Conservation (phyloP, 108 stramenopile genomes). For the Cyclotella atomus region DNA sequence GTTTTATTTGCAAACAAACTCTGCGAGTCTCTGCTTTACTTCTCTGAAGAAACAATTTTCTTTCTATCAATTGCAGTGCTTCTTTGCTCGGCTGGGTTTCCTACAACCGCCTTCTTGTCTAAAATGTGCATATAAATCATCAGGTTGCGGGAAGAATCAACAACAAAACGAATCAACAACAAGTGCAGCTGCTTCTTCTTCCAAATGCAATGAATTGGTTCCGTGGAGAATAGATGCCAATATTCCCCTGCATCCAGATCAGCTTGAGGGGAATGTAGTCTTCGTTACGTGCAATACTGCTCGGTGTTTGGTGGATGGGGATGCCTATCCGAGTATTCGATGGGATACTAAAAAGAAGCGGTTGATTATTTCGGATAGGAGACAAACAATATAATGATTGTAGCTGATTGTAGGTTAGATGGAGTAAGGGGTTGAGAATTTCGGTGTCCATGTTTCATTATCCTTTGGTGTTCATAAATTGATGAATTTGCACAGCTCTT, state of each 20-base stretch:
- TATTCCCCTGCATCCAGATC: constrained; percentile 65
- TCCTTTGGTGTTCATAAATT: not conserved
- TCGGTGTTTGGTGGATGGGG: constrained; percentile 55
- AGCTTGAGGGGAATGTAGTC: constrained; percentile 55
- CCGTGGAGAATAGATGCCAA: constrained; percentile 71
- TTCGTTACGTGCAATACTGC: constrained; percentile 67
- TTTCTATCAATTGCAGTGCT: constrained; percentile 45
- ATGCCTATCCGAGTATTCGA: constrained; percentile 48
- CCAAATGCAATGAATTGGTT: constrained; percentile 33
- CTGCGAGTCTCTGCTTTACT: too few species aligned
- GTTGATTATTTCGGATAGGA: constrained; percentile 17
- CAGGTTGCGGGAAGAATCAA: constrained; percentile 18
- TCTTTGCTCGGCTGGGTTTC: constrained; percentile 84
- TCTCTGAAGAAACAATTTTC: too few species aligned
- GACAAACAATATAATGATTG: not conserved
- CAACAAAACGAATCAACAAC: constrained; percentile 10
- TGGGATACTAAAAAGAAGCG: constrained; percentile 41
- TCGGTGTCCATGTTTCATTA: not conserved
- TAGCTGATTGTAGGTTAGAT: too few species aligned
- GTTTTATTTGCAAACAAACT: too few species aligned
- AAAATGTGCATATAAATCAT: constrained; percentile 59
- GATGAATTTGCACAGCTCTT: too few species aligned
- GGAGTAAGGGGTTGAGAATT: not conserved
- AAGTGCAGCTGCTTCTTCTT: not conserved
- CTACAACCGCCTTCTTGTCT: constrained; percentile 80